Evolutionary conservation across 2,329 filamentous ascomycete species (phyloP).

Genomic region (Plenodomus biglobosus): DNA sequence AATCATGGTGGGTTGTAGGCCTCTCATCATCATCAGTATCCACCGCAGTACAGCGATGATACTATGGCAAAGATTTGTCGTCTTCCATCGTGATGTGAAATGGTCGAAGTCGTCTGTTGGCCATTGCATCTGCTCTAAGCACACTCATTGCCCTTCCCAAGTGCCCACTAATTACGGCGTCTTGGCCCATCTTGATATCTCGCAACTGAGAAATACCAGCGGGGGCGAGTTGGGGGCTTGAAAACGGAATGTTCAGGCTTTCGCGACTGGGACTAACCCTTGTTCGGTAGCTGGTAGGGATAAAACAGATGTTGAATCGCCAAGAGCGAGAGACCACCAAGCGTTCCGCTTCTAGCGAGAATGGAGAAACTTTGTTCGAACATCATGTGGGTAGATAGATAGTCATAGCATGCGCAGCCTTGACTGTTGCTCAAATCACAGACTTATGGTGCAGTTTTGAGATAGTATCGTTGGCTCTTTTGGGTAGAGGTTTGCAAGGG

Average conservation of each 20-base stretch:
- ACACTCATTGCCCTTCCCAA: conserved; percentile 9
- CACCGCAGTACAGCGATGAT: conserved; percentile 27
- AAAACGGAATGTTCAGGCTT: conserved; percentile 20
- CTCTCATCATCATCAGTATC: conserved; percentile 36
- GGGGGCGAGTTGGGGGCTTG: conserved; percentile 13
- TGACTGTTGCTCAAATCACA: too few species aligned
- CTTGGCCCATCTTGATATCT: conserved; percentile 12
- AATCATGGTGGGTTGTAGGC: conserved; percentile 35
- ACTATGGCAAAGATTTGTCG: conserved; percentile 15
- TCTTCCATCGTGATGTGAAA: conserved; percentile 19
- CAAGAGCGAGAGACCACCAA: conserved; percentile 34
- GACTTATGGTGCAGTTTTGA: too few species aligned
- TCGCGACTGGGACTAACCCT: conserved; percentile 16
- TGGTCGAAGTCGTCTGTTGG: conserved; percentile 18
- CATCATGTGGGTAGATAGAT: conserved; percentile 4
- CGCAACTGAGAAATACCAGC: conserved; percentile 16
- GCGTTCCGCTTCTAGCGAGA: conserved; percentile 21
- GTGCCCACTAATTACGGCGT: conserved; percentile 13
- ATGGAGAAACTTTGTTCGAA: conserved; percentile 28
- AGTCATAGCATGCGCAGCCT: not conserved
- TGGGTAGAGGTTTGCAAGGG: too few species aligned
- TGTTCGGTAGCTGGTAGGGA: conserved; percentile 23
- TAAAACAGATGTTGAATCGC: conserved; percentile 38
- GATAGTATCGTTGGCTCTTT: too few species aligned
- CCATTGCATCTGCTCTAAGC: conserved; percentile 35